Evolutionary conservation across 345 rosid species (phyloP).

Genomic region (Gossypium rotundifolium): DNA sequence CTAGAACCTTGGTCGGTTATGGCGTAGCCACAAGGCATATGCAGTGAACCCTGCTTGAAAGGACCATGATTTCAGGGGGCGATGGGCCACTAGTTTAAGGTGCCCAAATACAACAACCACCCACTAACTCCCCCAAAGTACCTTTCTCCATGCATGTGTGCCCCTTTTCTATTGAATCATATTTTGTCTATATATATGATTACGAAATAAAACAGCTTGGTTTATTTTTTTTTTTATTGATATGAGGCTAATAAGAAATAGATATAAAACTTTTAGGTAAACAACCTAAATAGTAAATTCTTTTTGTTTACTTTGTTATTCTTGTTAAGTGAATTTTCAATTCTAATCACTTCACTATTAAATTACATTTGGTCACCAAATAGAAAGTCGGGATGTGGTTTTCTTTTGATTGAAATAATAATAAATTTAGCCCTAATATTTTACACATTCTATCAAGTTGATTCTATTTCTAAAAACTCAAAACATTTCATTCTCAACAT

Average conservation of each 20-base stretch:
- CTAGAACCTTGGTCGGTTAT: neutral
- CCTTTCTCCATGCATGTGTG: neutral
- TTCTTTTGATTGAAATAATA: no score
- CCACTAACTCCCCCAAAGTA: neutral
- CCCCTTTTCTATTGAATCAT: neutral
- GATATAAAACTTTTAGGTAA: neutral
- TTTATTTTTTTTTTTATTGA: neutral
- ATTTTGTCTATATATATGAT: neutral
- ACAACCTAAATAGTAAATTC: no score
- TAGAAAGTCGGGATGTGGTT: accelerated
- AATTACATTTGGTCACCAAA: no score
- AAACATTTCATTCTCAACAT: no score
- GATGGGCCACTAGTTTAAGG: neutral
- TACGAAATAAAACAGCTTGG: neutral
- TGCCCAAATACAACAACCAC: neutral
- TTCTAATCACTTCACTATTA: accelerated
- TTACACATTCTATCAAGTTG: no score
- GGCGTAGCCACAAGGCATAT: neutral
- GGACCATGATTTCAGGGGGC: neutral
- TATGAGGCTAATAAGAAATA: neutral
- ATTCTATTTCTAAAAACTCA: no score
- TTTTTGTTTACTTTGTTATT: no score
- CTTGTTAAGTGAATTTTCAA: no score
- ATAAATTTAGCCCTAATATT: no score
- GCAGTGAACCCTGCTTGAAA: neutral